These are phyloP conservation scores for Rosa persica DNA, from an alignment of 306 rosid genomes.

Conservation along the genomic window DNA sequence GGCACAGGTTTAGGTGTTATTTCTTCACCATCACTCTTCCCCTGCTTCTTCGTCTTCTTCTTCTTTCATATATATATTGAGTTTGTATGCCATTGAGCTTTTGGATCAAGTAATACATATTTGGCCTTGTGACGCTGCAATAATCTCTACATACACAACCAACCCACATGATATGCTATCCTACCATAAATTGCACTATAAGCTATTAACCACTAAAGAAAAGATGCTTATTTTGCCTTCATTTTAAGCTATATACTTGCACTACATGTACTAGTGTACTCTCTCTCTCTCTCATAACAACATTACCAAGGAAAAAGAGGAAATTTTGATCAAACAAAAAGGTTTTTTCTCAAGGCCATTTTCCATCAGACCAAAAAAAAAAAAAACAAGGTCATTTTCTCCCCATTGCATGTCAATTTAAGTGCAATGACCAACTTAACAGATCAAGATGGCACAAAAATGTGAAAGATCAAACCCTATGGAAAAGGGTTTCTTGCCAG, in stretches of 20 bases:
- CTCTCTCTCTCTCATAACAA: neutral
- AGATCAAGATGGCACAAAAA: neutral
- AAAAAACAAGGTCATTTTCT: no score
- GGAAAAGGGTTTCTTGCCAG: neutral
- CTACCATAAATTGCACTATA: constrained; percentile 35
- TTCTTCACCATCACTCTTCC: constrained; percentile 36
- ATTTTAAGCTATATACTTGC: constrained; percentile 26
- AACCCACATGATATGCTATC: constrained; percentile 49
- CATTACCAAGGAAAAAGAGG: neutral
- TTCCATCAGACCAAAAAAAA: neutral
- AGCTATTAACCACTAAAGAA: constrained; percentile 21
- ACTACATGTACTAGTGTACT: constrained; percentile 6
- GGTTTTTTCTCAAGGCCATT: neutral
- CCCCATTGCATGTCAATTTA: neutral
- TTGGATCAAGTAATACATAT: constrained; percentile 33
- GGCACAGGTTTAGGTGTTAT: constrained; percentile 19
- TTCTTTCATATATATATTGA: neutral
- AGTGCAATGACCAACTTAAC: neutral
- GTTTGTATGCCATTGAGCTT: constrained; percentile 29
- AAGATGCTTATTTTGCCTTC: constrained; percentile 49
- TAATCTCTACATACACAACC: constrained; percentile 26
- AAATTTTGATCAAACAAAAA: neutral
- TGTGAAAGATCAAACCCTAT: neutral
- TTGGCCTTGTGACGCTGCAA: constrained; percentile 30
- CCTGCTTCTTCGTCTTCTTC: constrained; percentile 19